Conservation (phyloP, 805 yeast genomes). For the Saccharomycopsis sp. region DNA sequence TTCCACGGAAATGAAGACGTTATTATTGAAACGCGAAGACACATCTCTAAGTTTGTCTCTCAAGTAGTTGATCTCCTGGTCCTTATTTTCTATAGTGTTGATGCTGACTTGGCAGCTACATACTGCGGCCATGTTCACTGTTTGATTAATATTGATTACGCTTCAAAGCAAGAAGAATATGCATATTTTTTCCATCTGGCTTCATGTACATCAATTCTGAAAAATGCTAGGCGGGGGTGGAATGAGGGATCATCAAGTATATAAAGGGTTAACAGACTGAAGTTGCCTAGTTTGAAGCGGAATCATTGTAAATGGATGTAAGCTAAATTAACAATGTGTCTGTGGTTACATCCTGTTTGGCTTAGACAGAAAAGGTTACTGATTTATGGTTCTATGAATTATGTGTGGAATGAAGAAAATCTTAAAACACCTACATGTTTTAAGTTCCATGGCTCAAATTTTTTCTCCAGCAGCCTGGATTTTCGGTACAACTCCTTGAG, state of each 20-base stretch:
- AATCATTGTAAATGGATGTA: not conserved
- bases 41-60: constrained; percentile 1
- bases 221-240: not conserved
- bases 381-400: not conserved
- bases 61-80: not conserved
- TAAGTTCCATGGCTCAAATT: not conserved
- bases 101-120: not conserved
- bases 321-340: not conserved
- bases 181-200: too few relatives aligned
- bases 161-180: too few relatives aligned
- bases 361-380: not conserved
- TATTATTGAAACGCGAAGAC: not conserved
- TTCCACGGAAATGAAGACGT: not conserved
- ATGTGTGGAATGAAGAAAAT: not conserved
- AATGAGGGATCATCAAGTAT: not conserved
- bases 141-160: not conserved
- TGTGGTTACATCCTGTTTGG: not conserved
- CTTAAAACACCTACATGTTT: not conserved
- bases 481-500: too few relatives aligned
- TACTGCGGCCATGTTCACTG: not conserved
- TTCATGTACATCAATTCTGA: not conserved
- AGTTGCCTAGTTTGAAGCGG: not conserved
- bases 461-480: not conserved
- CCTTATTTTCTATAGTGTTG: not conserved
- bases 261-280: not conserved